phyloP scores from a whole-genome alignment of 1,284 basidiomycete genomes.

The Tilletia horrida region DNA sequence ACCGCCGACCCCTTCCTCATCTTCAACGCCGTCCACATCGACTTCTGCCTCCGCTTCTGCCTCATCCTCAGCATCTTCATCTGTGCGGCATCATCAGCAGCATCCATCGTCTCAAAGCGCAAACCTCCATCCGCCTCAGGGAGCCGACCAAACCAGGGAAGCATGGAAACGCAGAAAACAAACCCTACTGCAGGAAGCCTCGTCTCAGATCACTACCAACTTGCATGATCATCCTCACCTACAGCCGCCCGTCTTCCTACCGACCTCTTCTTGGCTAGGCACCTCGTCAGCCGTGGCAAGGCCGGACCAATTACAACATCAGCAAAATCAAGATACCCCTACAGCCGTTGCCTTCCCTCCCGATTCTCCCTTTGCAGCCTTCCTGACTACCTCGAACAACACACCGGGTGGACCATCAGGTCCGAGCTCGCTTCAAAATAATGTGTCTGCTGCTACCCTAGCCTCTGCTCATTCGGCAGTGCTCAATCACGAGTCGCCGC shows the following conservation, averaged over 20 bases:
- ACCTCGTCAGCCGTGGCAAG: constrained; percentile 8
- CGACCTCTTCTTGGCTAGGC: constrained; percentile 3
- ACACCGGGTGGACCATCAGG: neutral
- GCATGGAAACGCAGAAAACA: constrained; percentile 43
- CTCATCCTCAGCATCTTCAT: neutral
- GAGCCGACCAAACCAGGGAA: constrained; percentile 25
- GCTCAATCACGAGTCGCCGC: constrained; percentile 40
- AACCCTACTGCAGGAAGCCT: neutral
- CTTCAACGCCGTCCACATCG: too few species aligned
- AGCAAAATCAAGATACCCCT: neutral
- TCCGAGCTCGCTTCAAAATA: neutral
- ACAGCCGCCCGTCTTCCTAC: constrained; percentile 1
- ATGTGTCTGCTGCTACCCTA: neutral
- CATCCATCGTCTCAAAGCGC: neutral
- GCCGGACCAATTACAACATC: constrained; percentile 1
- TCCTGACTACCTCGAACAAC: neutral
- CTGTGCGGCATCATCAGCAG: neutral
- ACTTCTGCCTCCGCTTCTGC: neutral
- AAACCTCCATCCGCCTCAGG: constrained; percentile 12
- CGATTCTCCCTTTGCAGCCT: too few species aligned
- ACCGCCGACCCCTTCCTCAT: neutral
- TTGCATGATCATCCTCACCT: constrained; percentile 8
- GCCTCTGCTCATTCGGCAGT: constrained; percentile 39
- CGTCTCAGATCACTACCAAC: constrained; percentile 4
- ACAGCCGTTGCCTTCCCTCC: neutral